Base-by-base conservation (phyloP, 148 eudicot genomes). In the Mesembryanthemum crystallinum region DNA sequence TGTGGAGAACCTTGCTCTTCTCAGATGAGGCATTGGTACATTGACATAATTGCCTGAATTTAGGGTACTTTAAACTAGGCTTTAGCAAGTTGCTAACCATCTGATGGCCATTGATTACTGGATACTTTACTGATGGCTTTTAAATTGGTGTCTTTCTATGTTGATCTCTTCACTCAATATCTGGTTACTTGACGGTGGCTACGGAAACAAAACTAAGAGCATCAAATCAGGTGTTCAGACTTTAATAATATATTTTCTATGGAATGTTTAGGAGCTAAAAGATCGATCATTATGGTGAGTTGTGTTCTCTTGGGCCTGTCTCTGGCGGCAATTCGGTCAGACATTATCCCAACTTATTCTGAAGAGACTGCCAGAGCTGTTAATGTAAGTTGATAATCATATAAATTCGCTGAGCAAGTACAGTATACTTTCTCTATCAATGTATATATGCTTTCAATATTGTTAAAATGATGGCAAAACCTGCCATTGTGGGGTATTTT, bases 321-420 rank as follows among this genome's bases (percentile, higher is more conserved):
- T 23, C 77, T 95, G 27, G 82, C 84, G 78, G 93, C 86, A 54
- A 76, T 88, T 54, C 64, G 78, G 76, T 81, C 87, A 42, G 96
- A 92, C 63, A 3, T 80, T 43, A 72, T 88, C 74, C 94, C 94
- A 45, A 86, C 94, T 54, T 95, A 88, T 79, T 89, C 94, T 28
- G 96, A 89, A 69, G 98, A 92, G 55, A 82, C 80, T 77, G 85
- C 99, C 67, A 86, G 98, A 84, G 83, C 97, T 77, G 90, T 95
- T 71, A 92, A 95, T 80, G 99, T 92, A 76, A 89, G 96, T 79
- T 33, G 47, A 1, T 10, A 35, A 35, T 35, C 14, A 45, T 45
- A 45, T 45, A 45, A 8, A 45, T 45, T 45, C 2, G 49, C 14
- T 45, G 2, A 35, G 39, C 39, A 35, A 2, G 39, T 35, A 35